Conservation (phyloP, 495 filamentous ascomycete species). For the Gamarada debralockiae region DNA sequence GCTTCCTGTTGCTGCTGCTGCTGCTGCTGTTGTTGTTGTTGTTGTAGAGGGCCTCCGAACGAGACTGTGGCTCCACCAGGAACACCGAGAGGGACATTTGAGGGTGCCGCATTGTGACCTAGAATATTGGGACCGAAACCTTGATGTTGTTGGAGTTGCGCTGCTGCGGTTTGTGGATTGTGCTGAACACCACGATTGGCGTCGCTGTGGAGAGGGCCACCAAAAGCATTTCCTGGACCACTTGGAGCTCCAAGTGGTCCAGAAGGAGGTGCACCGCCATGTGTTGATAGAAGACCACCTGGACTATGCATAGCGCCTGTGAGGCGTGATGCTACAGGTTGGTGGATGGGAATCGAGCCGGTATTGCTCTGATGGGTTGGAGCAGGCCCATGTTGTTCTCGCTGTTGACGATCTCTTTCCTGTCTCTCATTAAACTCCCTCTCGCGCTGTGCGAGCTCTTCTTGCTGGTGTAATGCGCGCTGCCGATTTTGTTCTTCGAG, state of each 20-base stretch:
- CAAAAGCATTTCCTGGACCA: conserved; percentile 62
- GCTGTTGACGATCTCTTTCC: conserved; percentile 44
- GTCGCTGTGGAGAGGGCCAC: conserved; percentile 58
- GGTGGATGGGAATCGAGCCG: conserved; percentile 81
- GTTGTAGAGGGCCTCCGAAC: conserved; percentile 43
- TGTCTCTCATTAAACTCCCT: conserved; percentile 70
- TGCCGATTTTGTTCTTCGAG: conserved; percentile 36
- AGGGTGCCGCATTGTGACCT: conserved; percentile 33
- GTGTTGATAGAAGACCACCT: conserved; percentile 76
- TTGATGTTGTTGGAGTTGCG: conserved; percentile 47
- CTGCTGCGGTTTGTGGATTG: conserved; percentile 57
- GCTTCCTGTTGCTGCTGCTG: conserved; percentile 35
- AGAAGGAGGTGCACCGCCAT: conserved; percentile 56
- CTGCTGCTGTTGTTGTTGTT: conserved; percentile 15
- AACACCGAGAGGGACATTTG: conserved; percentile 31
- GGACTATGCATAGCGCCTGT: conserved; percentile 81
- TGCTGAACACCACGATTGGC: conserved; percentile 55
- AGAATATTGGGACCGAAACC: conserved; percentile 51
- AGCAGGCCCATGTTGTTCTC: conserved; percentile 53
- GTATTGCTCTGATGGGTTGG: conserved; percentile 76
- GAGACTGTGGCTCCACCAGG: conserved; percentile 33
- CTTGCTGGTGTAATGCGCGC: conserved; percentile 40
- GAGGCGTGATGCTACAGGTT: conserved; percentile 81
- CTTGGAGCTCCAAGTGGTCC: conserved; percentile 63
- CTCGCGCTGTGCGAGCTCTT: conserved; percentile 55